Evolutionary conservation across 768 basidiomycete species (phyloP).

Genomic region (Chalciporus pseudorubinellus): DNA sequence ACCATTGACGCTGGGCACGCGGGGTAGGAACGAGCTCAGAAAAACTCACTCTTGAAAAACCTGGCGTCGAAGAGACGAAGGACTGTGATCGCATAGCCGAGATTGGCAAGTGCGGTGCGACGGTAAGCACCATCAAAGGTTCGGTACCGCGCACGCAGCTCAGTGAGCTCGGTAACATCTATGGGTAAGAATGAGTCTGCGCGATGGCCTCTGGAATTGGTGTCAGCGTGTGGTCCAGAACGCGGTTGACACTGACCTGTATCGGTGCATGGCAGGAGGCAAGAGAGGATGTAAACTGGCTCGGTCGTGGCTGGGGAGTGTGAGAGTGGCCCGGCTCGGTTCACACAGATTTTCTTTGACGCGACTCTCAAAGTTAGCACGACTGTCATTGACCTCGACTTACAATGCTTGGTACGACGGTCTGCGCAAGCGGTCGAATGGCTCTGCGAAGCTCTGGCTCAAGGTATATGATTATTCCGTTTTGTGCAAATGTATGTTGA

Average conservation of each 20-base stretch:
- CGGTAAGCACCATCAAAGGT: conserved; percentile 84
- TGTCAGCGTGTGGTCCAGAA: neutral
- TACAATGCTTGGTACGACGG: conserved; percentile 23
- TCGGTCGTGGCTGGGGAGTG: conserved; percentile 4
- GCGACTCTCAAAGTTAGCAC: neutral
- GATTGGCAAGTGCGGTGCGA: conserved; percentile 68
- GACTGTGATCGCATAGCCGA: conserved; percentile 72
- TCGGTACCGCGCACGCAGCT: conserved; percentile 75
- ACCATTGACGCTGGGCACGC: neutral
- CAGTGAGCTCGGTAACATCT: conserved; percentile 62
- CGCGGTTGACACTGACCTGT: conserved; percentile 20
- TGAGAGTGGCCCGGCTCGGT: conserved; percentile 13
- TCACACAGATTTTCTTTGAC: conserved; percentile 5
- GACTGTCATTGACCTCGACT: neutral
- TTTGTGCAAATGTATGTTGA: conserved; percentile 11
- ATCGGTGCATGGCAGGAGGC: conserved; percentile 18
- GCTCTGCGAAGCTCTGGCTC: conserved; percentile 19
- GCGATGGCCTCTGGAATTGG: conserved; percentile 40
- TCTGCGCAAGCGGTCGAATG: conserved; percentile 22
- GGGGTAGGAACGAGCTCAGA: neutral
- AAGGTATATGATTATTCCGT: conserved; percentile 13
- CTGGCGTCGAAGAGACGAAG: conserved; percentile 74
- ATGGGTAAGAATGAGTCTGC: conserved; percentile 49
- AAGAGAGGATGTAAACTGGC: conserved; percentile 17
- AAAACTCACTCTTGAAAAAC: conserved; percentile 66